A percentile compares a stretch with the other conserved stretches of the same genome.
Evolutionary conservation across 352 stramenopile genomes (phyloP).

Genomic region (Globisporangium cylindrosporum): DNA sequence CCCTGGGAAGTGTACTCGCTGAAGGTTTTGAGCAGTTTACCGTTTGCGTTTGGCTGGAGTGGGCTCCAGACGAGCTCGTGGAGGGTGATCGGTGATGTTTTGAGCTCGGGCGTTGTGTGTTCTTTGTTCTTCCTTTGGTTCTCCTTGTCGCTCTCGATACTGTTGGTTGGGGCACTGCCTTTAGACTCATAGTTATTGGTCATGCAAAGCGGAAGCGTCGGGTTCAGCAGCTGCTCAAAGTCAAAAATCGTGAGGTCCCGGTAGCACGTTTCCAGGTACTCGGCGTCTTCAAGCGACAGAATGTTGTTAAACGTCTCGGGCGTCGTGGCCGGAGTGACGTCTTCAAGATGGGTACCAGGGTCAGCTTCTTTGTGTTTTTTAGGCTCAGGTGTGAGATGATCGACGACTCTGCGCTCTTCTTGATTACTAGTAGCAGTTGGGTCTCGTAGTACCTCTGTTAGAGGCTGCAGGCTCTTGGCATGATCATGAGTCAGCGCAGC

Average conservation of each 20-base stretch:
- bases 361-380: neutral
- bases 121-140: neutral
- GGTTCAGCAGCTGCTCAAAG: slow-evolving; percentile 51
- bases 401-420: neutral
- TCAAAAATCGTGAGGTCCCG: slow-evolving; percentile 46
- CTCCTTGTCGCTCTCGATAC: neutral
- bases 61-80: slow-evolving; percentile 11
- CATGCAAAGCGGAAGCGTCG: slow-evolving; percentile 17
- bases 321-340: neutral
- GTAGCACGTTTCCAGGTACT: slow-evolving; percentile 20
- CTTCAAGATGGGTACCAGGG: neutral
- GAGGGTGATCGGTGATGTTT: neutral
- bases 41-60: slow-evolving; percentile 16
- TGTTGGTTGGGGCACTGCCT: neutral
- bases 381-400: neutral
- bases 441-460: neutral
- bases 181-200: neutral
- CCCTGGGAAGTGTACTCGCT: slow-evolving; percentile 21
- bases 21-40: slow-evolving; percentile 25
- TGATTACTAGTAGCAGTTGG: neutral
- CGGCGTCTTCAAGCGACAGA: slow-evolving; percentile 7
- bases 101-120: neutral
- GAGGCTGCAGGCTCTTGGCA: neutral
- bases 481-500: neutral
- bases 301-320: neutral